A percentile compares a stretch with the other conserved stretches of the same genome.
These are phyloP conservation scores for Amphicarpaea edgeworthii DNA, from an alignment of 306 rosid species.

Conservation along the genomic window DNA sequence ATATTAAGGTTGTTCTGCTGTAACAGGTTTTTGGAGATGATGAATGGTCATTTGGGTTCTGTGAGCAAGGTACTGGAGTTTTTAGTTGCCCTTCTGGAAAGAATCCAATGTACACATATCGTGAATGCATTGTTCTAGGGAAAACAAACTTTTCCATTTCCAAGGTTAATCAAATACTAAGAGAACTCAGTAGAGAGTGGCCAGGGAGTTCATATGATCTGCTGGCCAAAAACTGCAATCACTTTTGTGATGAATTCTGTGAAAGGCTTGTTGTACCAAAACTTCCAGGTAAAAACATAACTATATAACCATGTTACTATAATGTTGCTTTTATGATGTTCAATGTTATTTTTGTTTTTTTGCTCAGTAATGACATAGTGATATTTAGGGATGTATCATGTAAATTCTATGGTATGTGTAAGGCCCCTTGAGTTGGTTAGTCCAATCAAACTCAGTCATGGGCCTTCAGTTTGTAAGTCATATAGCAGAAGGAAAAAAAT, in stretches of 20 bases:
- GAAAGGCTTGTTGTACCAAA: slow-evolving; percentile 87
- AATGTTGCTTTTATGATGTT: background rate
- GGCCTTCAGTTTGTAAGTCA: background rate
- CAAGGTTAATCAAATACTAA: slow-evolving; percentile 87
- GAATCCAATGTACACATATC: slow-evolving; percentile 96
- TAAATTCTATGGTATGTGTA: slow-evolving; percentile 2
- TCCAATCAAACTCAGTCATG: background rate
- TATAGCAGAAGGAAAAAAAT: background rate
- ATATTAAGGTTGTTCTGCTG: slow-evolving; percentile 31
- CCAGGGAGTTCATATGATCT: slow-evolving; percentile 89
- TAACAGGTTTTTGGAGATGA: slow-evolving; percentile 86
- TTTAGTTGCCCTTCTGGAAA: slow-evolving; percentile 91
- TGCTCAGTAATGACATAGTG: background rate
- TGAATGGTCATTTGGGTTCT: slow-evolving; percentile 99
- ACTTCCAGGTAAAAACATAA: slow-evolving; percentile 81
- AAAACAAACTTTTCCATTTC: slow-evolving; percentile 68
- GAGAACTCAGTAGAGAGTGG: slow-evolving; percentile 99
- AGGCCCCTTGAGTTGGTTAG: background rate
- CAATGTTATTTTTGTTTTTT: slow-evolving; percentile 20
- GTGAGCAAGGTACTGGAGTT: slow-evolving; percentile 97
- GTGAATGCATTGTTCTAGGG: slow-evolving; percentile 82
- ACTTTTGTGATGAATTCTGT: slow-evolving; percentile 95
- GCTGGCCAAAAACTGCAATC: slow-evolving; percentile 95
- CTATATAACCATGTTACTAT: background rate
- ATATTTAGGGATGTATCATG: background rate